Evolutionary conservation across 23 red algal species (phyloP).

Genomic region (Gracilaria gracilis): DNA sequence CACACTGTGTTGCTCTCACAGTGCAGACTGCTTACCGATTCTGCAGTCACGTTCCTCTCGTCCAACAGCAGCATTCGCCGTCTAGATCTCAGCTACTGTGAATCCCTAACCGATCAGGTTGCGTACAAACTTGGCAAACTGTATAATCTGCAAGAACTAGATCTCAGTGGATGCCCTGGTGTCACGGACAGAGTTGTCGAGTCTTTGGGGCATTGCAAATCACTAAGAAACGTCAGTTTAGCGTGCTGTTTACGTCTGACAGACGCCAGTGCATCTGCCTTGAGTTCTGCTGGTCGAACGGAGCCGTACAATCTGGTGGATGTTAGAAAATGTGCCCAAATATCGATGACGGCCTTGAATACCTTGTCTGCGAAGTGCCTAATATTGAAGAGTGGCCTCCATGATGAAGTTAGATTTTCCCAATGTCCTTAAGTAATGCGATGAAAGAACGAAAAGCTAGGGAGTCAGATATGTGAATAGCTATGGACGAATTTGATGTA

Average conservation of each 20-base stretch:
- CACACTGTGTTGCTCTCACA: constrained; percentile 35
- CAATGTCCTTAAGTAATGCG: neutral
- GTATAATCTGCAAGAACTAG: neutral
- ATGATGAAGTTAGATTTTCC: constrained; percentile 1
- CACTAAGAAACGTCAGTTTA: neutral
- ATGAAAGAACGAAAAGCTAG: neutral
- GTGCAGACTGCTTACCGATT: constrained; percentile 24
- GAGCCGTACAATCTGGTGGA: constrained; percentile 25
- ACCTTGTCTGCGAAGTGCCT: neutral
- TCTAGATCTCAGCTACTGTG: constrained; percentile 28
- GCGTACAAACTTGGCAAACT: neutral
- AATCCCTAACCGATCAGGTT: constrained; percentile 22
- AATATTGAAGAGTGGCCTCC: constrained; percentile 26
- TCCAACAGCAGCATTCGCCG: constrained; percentile 4
- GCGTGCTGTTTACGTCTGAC: constrained; percentile 12
- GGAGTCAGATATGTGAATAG: neutral
- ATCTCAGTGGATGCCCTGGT: constrained; percentile 19
- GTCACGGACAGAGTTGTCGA: constrained; percentile 4
- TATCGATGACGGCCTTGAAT: neutral
- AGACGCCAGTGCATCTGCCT: neutral
- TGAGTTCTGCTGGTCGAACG: constrained; percentile 2
- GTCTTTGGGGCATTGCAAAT: neutral
- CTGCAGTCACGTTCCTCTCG: constrained; percentile 1
- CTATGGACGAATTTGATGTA: neutral
- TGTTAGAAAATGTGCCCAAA: constrained; percentile 19